Evolutionary conservation across 2,329 filamentous ascomycete genomes (phyloP), one percentile per base, ranked within the genome.

Genomic region (Alternaria brassicae): DNA sequence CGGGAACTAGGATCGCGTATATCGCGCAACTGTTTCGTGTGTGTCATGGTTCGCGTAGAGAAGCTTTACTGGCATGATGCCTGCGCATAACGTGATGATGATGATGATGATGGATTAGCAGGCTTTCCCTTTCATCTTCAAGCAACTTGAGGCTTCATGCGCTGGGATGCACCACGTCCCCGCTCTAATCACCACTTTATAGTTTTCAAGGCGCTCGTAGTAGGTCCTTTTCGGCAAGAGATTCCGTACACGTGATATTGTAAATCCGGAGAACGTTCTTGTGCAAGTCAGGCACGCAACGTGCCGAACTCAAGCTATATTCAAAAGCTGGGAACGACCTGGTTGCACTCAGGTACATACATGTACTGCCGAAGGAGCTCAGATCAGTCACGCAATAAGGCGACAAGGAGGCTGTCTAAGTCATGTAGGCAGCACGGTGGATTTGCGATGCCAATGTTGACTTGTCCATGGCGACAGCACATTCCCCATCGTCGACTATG

Each of bases 51-150:
- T 30, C 27, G 23, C 56, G 52, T 65, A 61, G 25, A 45, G 39
- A 32, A 34, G 4, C 7, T 36, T 39, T 56, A 25, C 63, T 39
- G 41, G 61, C 61, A 66, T 66, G 32, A 66, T 66, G 60, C 67
- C 47, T 54, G 60, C 39, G 49, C 19, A 49, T 36, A 25, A 42
- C 17, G 23, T 53, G 48, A 56, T 41, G 37, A 47, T 57, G 64
- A 53, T 53, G 50, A 56, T n/a, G 44, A 58, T 58, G 58, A 53
- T 52, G 55, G 37, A 27, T 42, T 25, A 23, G 6, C 52, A 53
- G 41, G 40, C 56, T 21, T 44, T 56, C 39, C 41, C 55, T 42
- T 36, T 59, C 51, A 50, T 59, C 51, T 56, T 39, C 21, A 15
- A 36, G 25, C 30, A 6, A 40, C 27, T 30, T 25, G 44, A 55